These are phyloP conservation scores for Pichia sp. DNA, from an alignment of 1,139 yeast genomes.

Conservation along the genomic window DNA sequence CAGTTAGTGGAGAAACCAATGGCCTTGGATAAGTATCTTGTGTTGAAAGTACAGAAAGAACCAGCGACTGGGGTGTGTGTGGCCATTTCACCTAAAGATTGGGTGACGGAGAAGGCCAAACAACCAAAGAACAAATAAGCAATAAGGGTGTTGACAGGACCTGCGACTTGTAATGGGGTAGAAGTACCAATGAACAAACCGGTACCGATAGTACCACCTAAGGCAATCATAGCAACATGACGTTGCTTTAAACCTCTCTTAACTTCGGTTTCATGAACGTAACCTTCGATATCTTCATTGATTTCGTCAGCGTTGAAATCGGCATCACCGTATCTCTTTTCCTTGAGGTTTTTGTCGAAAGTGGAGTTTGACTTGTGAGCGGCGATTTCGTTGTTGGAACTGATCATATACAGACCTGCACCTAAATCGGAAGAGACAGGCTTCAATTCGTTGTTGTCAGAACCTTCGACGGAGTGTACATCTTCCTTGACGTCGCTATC, in stretches of 20 bases:
- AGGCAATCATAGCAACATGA: conserved; percentile 65
- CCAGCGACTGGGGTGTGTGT: conserved; percentile 73
- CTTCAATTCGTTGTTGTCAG: too few relatives aligned
- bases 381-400: background rate
- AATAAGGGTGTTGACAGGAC: conserved; percentile 66
- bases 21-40: conserved; percentile 67
- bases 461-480: background rate
- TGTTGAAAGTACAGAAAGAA: conserved; percentile 55
- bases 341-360: background rate
- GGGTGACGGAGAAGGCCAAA: conserved; percentile 63
- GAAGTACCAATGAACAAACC: conserved; percentile 64
- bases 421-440: background rate
- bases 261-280: conserved; percentile 20
- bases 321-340: background rate
- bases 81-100: conserved; percentile 77
- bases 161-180: conserved; percentile 49
- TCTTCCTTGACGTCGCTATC: background rate
- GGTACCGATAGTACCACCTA: conserved; percentile 74
- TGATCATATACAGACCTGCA: background rate
- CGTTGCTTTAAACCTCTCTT: conserved; percentile 52
- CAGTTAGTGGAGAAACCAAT: conserved; percentile 82
- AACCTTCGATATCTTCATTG: conserved; percentile 17
- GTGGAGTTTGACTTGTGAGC: background rate
- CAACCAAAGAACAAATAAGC: conserved; percentile 67
- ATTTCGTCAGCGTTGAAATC: conserved; percentile 1